Conservation (phyloP, 257 asterid species). For the Gentiana straminea region DNA sequence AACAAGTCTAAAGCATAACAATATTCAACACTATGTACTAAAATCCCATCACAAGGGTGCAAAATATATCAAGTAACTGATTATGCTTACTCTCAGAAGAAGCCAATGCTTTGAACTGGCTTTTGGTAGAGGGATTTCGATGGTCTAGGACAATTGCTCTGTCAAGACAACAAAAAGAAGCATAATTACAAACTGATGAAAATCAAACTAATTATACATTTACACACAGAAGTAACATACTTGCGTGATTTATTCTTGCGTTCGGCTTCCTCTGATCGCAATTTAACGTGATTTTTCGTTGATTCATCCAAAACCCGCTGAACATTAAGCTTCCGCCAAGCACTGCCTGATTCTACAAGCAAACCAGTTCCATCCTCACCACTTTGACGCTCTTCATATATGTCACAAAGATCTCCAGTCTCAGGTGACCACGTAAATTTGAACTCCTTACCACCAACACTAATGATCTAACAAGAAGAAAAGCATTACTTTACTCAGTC, state of each 20-base stretch:
- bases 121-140: constrained; percentile 67
- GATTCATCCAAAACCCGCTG: constrained; percentile 93
- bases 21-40: neutral
- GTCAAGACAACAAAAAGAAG: constrained; percentile 25
- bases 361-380: constrained; percentile 83
- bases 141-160: constrained; percentile 88
- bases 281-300: constrained; percentile 79
- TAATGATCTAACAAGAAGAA: constrained; percentile 53
- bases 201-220: neutral
- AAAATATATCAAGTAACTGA: neutral
- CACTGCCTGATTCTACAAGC: constrained; percentile 86
- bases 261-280: constrained; percentile 91
- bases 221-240: constrained; percentile 35
- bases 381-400: constrained; percentile 82
- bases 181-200: constrained; percentile 1
- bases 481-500: neutral
- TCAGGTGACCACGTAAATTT: constrained; percentile 89
- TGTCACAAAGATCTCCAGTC: constrained; percentile 80
- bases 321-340: constrained; percentile 90
- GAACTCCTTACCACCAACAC: constrained; percentile 77
- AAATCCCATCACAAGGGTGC: neutral
- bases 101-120: constrained; percentile 60
- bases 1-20: neutral
- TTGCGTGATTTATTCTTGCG: constrained; percentile 62
- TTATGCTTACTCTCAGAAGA: constrained; percentile 66